Conservation (phyloP, 192 early-diverging fungal species). For the Backusella sp. region DNA sequence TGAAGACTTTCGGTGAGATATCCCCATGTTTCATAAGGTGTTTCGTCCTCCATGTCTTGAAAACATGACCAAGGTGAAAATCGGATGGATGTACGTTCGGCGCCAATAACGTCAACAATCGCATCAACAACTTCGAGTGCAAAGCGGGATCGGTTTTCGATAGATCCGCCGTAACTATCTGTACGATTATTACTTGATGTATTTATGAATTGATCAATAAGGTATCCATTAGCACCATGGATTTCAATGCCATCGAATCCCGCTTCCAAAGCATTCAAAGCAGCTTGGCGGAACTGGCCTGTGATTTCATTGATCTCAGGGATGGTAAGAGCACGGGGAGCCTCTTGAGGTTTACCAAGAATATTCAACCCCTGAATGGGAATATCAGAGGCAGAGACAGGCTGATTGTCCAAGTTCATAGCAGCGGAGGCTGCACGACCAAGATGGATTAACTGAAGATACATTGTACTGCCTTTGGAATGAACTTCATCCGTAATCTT, state of each 20-base stretch:
- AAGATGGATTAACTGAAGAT: conserved; percentile 49
- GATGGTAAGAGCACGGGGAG: conserved; percentile 18
- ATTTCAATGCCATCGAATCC: conserved; percentile 89
- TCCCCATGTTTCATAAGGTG: conserved; percentile 21
- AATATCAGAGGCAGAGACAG: conserved; percentile 26
- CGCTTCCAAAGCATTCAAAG: conserved; percentile 69
- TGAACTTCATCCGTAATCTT: conserved; percentile 54
- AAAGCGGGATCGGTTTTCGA: conserved; percentile 21
- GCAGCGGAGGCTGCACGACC: conserved; percentile 11
- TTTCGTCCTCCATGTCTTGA: conserved; percentile 30
- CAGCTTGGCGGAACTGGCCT: conserved; percentile 38
- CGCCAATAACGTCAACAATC: conserved; percentile 12
- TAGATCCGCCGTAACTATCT: conserved; percentile 21
- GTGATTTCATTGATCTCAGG: conserved; percentile 9
- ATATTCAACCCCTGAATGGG: conserved; percentile 9
- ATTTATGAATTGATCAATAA: conserved; percentile 76
- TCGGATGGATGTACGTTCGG: conserved; percentile 26
- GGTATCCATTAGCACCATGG: conserved; percentile 90
- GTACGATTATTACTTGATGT: conserved; percentile 78
- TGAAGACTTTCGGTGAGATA: conserved; percentile 21
- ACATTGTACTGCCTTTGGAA: conserved; percentile 52
- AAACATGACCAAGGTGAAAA: conserved; percentile 30
- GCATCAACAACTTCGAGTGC: conserved; percentile 22
- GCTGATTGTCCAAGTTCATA: not conserved
- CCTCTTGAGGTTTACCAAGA: conserved; percentile 4